These are phyloP conservation scores for Blepharisma stoltei DNA, from an alignment of 73 alveolate species.

Conservation along the genomic window DNA sequence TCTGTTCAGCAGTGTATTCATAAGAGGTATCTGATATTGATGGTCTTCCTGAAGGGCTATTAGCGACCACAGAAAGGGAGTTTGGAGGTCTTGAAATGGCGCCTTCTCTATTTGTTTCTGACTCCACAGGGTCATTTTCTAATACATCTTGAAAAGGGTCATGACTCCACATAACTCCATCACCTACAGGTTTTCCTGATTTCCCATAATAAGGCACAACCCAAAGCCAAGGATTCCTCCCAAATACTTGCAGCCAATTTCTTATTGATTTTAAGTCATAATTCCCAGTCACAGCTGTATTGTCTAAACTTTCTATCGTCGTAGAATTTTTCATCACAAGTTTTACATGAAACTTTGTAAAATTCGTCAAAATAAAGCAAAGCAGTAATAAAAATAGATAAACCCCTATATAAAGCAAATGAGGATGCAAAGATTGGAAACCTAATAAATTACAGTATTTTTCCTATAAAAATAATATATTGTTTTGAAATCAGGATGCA, in stretches of 20 bases:
- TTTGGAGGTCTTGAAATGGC: no score
- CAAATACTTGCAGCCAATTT: constrained; percentile 37
- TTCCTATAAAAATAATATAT: no score
- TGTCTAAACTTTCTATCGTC: constrained; percentile 90
- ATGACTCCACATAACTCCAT: constrained; percentile 83
- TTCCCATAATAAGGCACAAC: constrained; percentile 54
- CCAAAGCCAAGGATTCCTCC: constrained; percentile 37
- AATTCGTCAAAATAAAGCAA: constrained; percentile 67
- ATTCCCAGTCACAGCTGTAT: background rate
- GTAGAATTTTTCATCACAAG: constrained; percentile 82
- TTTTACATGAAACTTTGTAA: constrained; percentile 81
- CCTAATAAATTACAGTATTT: no score
- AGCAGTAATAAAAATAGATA: constrained; percentile 37
- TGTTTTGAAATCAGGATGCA: no score
- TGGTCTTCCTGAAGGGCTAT: no score
- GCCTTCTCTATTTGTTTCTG: constrained; percentile 5
- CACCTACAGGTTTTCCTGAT: constrained; percentile 90
- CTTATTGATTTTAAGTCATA: background rate
- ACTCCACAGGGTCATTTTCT: background rate
- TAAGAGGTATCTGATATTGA: no score
- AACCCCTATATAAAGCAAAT: constrained; percentile 16
- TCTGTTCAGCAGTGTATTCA: no score
- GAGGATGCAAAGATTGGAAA: background rate
- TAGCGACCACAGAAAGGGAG: no score
- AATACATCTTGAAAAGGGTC: background rate